Evolutionary conservation across 1,139 yeast genomes (phyloP).

Genomic region (Pneumocystis sp.): DNA sequence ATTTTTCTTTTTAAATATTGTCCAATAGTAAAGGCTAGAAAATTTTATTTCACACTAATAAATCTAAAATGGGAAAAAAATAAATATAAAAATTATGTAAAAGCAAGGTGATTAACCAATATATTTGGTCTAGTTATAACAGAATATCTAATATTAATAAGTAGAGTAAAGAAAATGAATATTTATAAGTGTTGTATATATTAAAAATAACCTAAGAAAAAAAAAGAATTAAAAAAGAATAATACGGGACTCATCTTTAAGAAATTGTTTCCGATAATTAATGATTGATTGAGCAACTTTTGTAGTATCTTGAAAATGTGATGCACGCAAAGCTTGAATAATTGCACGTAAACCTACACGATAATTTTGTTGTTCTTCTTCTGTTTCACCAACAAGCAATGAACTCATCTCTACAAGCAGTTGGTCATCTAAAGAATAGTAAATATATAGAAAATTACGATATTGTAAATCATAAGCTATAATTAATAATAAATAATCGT

Average conservation of each 20-base stretch:
- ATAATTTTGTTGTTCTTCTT: slow-evolving; percentile 2
- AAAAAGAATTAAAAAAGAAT: not conserved
- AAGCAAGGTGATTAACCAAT: not conserved
- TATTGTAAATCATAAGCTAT: not conserved
- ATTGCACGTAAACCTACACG: not conserved
- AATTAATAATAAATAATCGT: not conserved
- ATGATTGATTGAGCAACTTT: not conserved
- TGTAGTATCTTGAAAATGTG: not conserved
- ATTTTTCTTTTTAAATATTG: not conserved
- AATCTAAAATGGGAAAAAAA: not conserved
- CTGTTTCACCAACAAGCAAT: slow-evolving; percentile 1
- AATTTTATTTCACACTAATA: not conserved
- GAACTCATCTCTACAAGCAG: not conserved
- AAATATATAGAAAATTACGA: not conserved
- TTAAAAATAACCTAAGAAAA: not conserved
- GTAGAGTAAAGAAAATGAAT: not conserved
- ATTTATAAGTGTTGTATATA: not conserved
- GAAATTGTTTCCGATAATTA: not conserved
- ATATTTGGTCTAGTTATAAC: not conserved
- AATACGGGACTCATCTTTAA: not conserved
- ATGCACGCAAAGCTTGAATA: not conserved
- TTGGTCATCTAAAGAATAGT: not conserved
- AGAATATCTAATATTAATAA: not conserved
- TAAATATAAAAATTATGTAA: not conserved
- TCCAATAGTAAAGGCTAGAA: not conserved